These are phyloP conservation scores for Atkinsonella texensis DNA, from an alignment of 2,329 filamentous ascomycete species.

Conservation along the genomic window DNA sequence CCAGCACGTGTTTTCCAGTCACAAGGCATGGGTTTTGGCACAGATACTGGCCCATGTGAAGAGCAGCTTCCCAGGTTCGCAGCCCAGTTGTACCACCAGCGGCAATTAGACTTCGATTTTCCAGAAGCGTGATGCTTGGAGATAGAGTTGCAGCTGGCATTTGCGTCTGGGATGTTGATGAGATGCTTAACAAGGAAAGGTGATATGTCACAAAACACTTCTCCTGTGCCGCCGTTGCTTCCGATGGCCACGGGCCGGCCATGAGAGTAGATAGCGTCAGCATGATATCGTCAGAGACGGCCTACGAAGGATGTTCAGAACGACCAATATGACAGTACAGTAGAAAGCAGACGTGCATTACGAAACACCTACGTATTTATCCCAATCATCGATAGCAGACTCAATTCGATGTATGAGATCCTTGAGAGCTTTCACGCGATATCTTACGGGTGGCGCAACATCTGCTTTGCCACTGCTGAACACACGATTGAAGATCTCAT, in stretches of 20 bases:
- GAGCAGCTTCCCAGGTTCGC: constrained; percentile 69
- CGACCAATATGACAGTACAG: neutral
- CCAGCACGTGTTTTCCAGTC: constrained; percentile 46
- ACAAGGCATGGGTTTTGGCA: constrained; percentile 35
- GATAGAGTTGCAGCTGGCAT: neutral
- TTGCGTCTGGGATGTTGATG: constrained; percentile 9
- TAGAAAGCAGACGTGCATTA: neutral
- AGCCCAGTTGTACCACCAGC: constrained; percentile 63
- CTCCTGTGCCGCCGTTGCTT: constrained; percentile 53
- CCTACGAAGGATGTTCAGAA: constrained; percentile 39
- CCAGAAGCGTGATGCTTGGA: constrained; percentile 49
- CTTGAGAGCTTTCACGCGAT: constrained; percentile 63
- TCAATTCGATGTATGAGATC: constrained; percentile 59
- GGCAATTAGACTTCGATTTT: constrained; percentile 57
- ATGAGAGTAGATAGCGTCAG: constrained; percentile 53
- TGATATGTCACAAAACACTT: constrained; percentile 67
- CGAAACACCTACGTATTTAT: constrained; percentile 65
- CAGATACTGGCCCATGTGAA: constrained; percentile 61
- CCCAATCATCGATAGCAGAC: constrained; percentile 63
- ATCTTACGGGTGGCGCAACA: constrained; percentile 53
- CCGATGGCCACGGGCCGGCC: constrained; percentile 48
- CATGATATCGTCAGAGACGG: constrained; percentile 73
- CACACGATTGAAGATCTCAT: constrained; percentile 50
- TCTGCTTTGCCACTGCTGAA: constrained; percentile 47
- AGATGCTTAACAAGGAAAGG: constrained; percentile 22